Evolutionary conservation across 257 asterid genomes (phyloP), one percentile per base, ranked within the genome.

Genomic region (Nemophila menziesii): DNA sequence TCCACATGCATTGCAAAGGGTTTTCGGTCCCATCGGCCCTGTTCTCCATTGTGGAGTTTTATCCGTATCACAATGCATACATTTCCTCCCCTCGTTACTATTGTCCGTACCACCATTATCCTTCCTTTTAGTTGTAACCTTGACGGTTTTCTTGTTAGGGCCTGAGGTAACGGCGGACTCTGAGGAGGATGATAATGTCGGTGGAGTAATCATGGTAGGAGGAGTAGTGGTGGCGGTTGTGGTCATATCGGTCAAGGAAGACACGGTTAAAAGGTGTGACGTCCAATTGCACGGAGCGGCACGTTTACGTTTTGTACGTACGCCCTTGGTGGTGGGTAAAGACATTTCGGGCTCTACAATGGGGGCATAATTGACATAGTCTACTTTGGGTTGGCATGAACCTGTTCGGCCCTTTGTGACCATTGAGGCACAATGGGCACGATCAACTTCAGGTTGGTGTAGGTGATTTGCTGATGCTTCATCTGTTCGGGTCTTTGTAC

Each of bases 31-130:
- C 92, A 74, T 49, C 22, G 96, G 94, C 44, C 96, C 96, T 1
- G 94, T 86, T 36, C 96, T 50, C 96, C 96, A 86, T 46, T 86
- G 96, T 4, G 96, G 96, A 23, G 96, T 86, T 74, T 86, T 86
- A 69, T 86, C 93, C 1, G 94, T 86, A 44, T 86, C 86, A 58
- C 96, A 86, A 33, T 86, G 96, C 15, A 79, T 80, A 77, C 96
- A 86, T 65, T 48, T 79, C 56, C 96, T 54, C 13, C 84, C 86
- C 24, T 79, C 94, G 39, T 52, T 27, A 10, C 62, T 58, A 22
- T 36, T 59, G 0, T 74, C 79, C 2, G 18, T n/a, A n/a, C n/a
- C n/a, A n/a, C n/a, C 11, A 8, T 5, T 63, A 5, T 67, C 83
- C 59, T 71, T 73, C 51, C 64, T 78, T 55, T 46, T 68, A 1